Evolutionary conservation across 129 eudicot genomes (phyloP).

Genomic region (Flaveria brownii): DNA sequence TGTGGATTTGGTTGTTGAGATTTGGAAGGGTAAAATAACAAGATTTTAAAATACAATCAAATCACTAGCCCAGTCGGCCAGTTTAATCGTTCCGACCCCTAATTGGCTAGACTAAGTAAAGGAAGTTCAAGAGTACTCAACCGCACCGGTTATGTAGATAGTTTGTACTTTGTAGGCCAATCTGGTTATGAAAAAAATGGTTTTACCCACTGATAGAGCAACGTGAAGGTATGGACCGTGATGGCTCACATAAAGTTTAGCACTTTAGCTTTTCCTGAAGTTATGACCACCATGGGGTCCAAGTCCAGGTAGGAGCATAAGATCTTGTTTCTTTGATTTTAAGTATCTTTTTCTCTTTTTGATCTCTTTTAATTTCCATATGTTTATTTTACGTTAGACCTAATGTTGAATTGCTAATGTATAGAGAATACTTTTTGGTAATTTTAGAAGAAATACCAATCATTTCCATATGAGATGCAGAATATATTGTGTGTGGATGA

Average conservation of each 20-base stretch:
- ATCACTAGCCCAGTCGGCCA: too few species aligned
- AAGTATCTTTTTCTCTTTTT: background rate
- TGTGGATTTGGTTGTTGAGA: background rate
- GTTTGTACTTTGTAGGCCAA: background rate
- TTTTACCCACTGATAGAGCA: constrained; percentile 2
- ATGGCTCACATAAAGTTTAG: constrained; percentile 27
- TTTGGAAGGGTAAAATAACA: background rate
- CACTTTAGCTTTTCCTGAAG: constrained; percentile 29
- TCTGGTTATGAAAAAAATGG: background rate
- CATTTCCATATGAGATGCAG: constrained; percentile 1
- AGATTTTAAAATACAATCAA: background rate
- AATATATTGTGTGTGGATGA: constrained; percentile 1
- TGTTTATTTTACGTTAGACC: constrained; percentile 13
- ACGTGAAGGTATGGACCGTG: constrained; percentile 31
- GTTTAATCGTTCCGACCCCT: background rate
- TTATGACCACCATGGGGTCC: constrained; percentile 31
- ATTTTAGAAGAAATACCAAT: constrained; percentile 2
- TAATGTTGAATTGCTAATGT: background rate
- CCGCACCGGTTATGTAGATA: background rate
- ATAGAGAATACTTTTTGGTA: constrained; percentile 1
- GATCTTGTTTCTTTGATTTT: constrained; percentile 10
- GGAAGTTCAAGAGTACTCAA: background rate
- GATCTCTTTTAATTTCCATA: background rate
- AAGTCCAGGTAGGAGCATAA: constrained; percentile 21
- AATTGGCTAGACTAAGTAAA: background rate